Conservation (phyloP, 2,329 filamentous ascomycete genomes). For the Ascochyta rabiei region DNA sequence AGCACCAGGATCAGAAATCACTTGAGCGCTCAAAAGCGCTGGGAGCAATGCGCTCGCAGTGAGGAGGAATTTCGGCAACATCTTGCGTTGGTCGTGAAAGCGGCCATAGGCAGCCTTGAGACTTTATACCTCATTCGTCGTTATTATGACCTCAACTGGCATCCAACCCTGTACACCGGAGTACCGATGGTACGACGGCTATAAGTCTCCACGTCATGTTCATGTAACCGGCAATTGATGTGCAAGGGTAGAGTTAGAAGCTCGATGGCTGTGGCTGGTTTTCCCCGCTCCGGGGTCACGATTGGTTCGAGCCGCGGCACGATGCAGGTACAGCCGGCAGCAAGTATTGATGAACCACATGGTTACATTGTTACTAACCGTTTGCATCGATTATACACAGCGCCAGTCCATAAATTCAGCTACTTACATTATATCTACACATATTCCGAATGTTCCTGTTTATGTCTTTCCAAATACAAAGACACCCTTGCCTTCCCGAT, state of each 20-base stretch:
- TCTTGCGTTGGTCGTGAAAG: not conserved
- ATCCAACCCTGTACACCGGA: not conserved
- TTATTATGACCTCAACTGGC: slow-evolving; percentile 5
- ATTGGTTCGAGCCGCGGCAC: not conserved
- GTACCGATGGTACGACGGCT: not conserved
- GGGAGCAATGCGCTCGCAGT: slow-evolving; percentile 19
- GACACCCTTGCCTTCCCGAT: slow-evolving; percentile 84
- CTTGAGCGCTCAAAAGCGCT: slow-evolving; percentile 21
- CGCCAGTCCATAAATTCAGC: not conserved
- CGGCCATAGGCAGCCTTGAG: not conserved
- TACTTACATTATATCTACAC: not conserved
- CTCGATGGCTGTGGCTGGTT: slow-evolving; percentile 4
- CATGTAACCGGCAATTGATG: slow-evolving; percentile 21
- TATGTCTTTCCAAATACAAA: slow-evolving; percentile 72
- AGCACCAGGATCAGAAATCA: slow-evolving; percentile 43
- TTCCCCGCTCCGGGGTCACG: not conserved
- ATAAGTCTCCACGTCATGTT: slow-evolving; percentile 32
- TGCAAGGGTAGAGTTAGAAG: slow-evolving; percentile 13
- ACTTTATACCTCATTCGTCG: not conserved
- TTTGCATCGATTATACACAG: not conserved
- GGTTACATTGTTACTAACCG: not conserved
- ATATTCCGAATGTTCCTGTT: not conserved
- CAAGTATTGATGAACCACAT: not conserved
- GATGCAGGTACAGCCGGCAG: slow-evolving; percentile 1
- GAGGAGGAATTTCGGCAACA: slow-evolving; percentile 7